Base-by-base conservation (phyloP, 495 filamentous ascomycete species). In the Penicillium cataractarum region DNA sequence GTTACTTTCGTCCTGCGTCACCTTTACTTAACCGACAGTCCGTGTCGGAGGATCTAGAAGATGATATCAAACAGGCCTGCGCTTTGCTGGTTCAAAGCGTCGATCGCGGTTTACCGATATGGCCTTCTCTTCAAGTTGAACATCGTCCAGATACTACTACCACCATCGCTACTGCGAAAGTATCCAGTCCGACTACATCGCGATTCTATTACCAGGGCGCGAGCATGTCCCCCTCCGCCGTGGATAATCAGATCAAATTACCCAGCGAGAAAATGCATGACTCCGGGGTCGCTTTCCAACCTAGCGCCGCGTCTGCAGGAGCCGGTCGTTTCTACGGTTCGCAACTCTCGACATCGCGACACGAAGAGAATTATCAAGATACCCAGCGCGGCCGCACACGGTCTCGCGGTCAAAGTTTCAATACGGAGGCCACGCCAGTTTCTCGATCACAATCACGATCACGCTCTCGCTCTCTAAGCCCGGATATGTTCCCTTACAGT, bases 11-110 rank as follows among this genome's bases (percentile, higher is more conserved):
- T 27, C 68, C 70, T 19, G 56, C n/a, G 10, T 61, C 68, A 3
- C 68, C 68, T 13, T 40, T 69, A 2, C 55, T 73, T 13, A 40
- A 62, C 29, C 63, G 70, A 24, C 70, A 71, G 58, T 15, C 56
- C 15, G 55, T 73, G 6, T 59, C 61, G 4, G 68, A 69, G 52
- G 68, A 71, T 4, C 17, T 73, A 4, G 65, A 65, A 22, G 65
- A 64, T n/a, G 57, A 73, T 48, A 33, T 73, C 22, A 67, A 65
- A 39, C 64, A 71, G 27, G 58, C 70, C 12, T 73, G 70, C 51
- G 42, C 65, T 6, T 54, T 73, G 10, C 65, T 71, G 9, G 53
- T 68, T 9, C 65, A 71, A 40, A 69, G 65, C 40, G 63, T 73
- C 46, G 68, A 73, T 8, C 70, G 65, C n/a, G 70, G 65, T 1